phyloP scores from a whole-genome alignment of 2,329 filamentous ascomycete species.

The Fusarium stilboides region DNA sequence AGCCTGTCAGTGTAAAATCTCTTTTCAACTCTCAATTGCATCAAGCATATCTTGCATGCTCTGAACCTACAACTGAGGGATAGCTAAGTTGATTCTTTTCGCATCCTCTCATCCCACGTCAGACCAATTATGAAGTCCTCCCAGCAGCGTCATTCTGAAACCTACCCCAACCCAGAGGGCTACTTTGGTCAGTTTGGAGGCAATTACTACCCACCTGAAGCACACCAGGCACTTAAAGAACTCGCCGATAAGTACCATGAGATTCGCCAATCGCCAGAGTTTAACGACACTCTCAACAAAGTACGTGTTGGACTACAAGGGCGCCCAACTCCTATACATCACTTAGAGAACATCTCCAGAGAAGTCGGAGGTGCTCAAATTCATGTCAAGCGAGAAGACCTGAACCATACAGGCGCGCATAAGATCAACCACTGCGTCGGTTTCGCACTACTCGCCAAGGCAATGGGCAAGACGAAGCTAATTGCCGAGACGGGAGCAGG shows the following conservation, averaged over 20 bases:
- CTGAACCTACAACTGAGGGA: too few species aligned
- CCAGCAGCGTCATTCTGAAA: background rate
- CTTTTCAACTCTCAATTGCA: too few species aligned
- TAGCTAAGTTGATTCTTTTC: too few species aligned
- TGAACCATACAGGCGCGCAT: conserved; percentile 15
- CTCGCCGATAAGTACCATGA: conserved; percentile 9
- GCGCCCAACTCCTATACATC: conserved; percentile 12
- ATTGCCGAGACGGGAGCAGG: conserved; percentile 21
- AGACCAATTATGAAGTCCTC: too few species aligned
- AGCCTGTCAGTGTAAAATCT: too few species aligned
- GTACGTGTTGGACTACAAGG: conserved; percentile 8
- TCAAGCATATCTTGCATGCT: too few species aligned
- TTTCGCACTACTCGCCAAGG: conserved; percentile 21
- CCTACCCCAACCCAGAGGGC: conserved; percentile 1
- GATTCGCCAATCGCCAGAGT: background rate
- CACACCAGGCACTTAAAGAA: conserved; percentile 8
- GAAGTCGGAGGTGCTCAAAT: conserved; percentile 11
- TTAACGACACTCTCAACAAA: conserved; percentile 1
- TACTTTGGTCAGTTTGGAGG: conserved; percentile 16
- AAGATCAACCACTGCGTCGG: conserved; percentile 27
- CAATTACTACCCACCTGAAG: conserved; percentile 8
- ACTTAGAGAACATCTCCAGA: background rate
- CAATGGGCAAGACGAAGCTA: conserved; percentile 14
- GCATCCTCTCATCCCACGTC: too few species aligned
- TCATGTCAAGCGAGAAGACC: conserved; percentile 12